These are phyloP conservation scores for Atkinsonella hypoxylon DNA, from an alignment of 2,329 filamentous ascomycete genomes.

Conservation along the genomic window DNA sequence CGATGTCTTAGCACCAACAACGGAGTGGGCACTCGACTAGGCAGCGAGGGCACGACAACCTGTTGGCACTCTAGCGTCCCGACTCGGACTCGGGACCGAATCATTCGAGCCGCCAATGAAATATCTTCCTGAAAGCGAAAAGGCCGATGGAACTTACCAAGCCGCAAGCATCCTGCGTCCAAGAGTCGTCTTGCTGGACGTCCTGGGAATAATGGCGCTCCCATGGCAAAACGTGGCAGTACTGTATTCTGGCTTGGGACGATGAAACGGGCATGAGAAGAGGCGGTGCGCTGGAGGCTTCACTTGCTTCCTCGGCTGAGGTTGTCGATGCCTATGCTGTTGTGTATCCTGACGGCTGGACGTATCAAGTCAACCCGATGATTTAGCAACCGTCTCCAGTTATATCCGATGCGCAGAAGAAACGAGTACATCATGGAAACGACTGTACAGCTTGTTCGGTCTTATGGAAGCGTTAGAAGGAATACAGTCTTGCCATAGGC, in stretches of 20 bases:
- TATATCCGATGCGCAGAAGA: background rate
- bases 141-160: no score
- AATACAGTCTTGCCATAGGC: background rate
- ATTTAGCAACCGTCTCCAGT: background rate
- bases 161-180: no score
- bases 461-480: background rate
- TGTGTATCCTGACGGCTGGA: conserved; percentile 1
- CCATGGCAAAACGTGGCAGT: conserved; percentile 33
- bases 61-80: no score
- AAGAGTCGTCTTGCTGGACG: conserved; percentile 44
- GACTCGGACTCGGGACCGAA: no score
- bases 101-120: no score
- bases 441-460: background rate
- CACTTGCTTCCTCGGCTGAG: conserved; percentile 25
- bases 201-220: conserved; percentile 46
- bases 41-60: no score
- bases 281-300: conserved; percentile 32
- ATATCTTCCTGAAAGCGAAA: no score
- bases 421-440: background rate
- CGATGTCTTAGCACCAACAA: no score
- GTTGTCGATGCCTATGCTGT: background rate
- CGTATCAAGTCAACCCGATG: conserved; percentile 7
- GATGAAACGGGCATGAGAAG: conserved; percentile 37
- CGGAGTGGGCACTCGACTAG: no score
- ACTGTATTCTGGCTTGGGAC: conserved; percentile 42